phyloP scores from a whole-genome alignment of 2,329 filamentous ascomycete species.

The Pleomassaria siparia region DNA sequence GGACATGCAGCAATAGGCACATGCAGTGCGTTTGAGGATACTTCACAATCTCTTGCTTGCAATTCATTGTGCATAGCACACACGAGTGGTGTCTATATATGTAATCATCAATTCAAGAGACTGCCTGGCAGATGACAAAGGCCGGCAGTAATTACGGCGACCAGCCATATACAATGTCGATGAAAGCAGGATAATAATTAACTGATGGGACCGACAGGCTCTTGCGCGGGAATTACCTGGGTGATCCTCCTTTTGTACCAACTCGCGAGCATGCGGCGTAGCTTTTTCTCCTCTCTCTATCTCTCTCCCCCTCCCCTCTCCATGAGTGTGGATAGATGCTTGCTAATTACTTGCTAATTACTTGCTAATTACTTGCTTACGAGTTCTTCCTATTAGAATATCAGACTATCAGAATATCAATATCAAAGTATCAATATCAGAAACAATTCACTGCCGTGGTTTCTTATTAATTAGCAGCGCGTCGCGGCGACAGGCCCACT shows the following conservation, averaged over 20 bases:
- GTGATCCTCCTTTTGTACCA: neutral
- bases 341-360: neutral
- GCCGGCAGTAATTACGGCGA: neutral
- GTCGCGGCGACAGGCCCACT: no score
- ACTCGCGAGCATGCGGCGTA: neutral
- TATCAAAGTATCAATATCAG: no score
- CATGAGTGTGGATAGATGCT: neutral
- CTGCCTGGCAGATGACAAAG: neutral
- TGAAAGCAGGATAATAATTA: no score
- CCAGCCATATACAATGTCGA: neutral
- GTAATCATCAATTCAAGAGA: no score
- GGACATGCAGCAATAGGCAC: neutral
- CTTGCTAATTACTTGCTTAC: neutral
- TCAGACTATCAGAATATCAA: no score
- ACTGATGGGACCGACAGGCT: no score
- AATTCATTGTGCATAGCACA: no score
- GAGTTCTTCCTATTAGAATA: neutral
- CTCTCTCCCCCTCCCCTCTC: no score
- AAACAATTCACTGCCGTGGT: no score
- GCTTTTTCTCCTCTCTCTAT: no score
- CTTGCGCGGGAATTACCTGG: conserved; percentile 1
- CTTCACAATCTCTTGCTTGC: no score
- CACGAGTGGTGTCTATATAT: no score
- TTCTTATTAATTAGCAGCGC: neutral
- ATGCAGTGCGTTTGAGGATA: neutral